Percentiles rank a stretch among this genome's conserved stretches.
phyloP scores from a whole-genome alignment of 139 green algal species.

The Desmodesmus armatus region DNA sequence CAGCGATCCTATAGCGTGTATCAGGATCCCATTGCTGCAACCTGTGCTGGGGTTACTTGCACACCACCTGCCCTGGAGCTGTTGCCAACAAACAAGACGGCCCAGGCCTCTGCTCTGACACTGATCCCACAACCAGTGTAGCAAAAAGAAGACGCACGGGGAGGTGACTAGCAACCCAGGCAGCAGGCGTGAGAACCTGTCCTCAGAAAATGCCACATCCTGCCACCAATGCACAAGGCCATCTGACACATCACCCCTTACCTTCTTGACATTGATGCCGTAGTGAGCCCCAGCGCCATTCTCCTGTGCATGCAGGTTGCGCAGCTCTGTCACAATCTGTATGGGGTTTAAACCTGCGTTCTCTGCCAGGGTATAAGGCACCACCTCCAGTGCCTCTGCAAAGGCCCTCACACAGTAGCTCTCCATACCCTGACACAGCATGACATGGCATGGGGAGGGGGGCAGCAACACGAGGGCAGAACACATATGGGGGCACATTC shows the following conservation, averaged over 20 bases:
- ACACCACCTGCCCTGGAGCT: too few relatives aligned
- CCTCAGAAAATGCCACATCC: too few relatives aligned
- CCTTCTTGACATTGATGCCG: constrained; percentile 83
- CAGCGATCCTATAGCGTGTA: too few relatives aligned
- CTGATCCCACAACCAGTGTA: too few relatives aligned
- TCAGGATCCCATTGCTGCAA: too few relatives aligned
- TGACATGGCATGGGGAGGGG: neutral
- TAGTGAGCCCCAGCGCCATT: constrained; percentile 59
- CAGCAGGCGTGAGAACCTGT: too few relatives aligned
- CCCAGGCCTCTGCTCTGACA: too few relatives aligned
- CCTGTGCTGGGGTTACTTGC: too few relatives aligned
- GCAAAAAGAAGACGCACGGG: too few relatives aligned
- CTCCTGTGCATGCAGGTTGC: constrained; percentile 88
- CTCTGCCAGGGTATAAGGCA: constrained; percentile 99
- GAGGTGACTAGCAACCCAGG: too few relatives aligned
- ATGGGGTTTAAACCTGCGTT: constrained; percentile 99
- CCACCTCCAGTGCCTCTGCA: constrained; percentile 97
- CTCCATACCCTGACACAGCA: constrained; percentile 85
- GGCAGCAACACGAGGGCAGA: neutral
- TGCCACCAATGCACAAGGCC: neutral
- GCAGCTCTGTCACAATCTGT: constrained; percentile 97
- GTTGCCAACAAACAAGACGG: too few relatives aligned
- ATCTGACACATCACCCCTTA: constrained; percentile 6
- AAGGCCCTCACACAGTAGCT: constrained; percentile 92
- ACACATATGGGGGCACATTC: too few relatives aligned